Conservation (phyloP, 2,329 filamentous ascomycete species). For the Penicillium sp. region DNA sequence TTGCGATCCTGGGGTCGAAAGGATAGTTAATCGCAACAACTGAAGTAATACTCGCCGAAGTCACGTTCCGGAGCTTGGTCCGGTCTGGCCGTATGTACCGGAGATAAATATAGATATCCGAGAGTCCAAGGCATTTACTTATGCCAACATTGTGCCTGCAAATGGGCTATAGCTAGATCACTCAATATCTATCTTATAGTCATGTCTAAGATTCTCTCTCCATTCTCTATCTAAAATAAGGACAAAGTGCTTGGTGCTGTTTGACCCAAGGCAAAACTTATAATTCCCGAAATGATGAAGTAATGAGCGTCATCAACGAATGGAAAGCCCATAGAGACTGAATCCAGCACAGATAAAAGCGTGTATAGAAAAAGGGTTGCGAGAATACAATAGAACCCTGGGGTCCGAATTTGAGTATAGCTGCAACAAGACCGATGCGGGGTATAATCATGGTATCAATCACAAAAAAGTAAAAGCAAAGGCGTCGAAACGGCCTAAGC, state of each 20-base stretch:
- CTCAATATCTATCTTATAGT: not conserved
- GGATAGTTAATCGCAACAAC: not conserved
- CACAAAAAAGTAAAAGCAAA: slow-evolving; percentile 11
- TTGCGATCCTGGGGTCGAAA: not conserved
- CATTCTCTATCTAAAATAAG: not conserved
- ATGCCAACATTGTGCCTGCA: not conserved
- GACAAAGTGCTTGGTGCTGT: slow-evolving; percentile 5
- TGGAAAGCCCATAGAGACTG: not conserved
- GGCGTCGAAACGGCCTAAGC: not conserved
- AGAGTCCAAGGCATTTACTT: not conserved
- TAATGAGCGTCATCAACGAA: not conserved
- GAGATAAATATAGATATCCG: not conserved
- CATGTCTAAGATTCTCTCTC: not conserved
- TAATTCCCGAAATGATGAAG: not conserved
- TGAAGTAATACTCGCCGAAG: not conserved
- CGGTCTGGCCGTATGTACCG: not conserved
- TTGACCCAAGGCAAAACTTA: not conserved
- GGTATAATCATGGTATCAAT: slow-evolving; percentile 10
- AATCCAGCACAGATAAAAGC: not conserved
- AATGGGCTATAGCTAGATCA: not conserved
- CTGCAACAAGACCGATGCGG: slow-evolving; percentile 15
- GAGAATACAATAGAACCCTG: not conserved
- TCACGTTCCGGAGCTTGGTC: not conserved
- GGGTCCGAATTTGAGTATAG: not conserved
- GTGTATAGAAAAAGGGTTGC: not conserved